Conservation (phyloP, 352 stramenopile genomes). For the Hyphochytrium catenoides region DNA sequence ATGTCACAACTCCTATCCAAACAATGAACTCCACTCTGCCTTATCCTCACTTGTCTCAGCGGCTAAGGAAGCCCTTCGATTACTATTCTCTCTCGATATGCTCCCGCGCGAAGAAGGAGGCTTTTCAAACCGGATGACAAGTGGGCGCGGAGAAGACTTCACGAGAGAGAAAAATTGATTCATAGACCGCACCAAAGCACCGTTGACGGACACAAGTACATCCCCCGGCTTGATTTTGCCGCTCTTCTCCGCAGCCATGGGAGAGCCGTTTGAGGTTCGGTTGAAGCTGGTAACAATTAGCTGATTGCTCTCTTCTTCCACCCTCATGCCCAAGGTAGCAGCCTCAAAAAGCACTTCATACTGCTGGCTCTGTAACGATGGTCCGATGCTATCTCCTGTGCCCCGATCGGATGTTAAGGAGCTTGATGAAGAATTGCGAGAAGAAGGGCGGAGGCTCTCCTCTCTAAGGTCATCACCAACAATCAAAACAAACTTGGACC, state of each 20-base stretch:
- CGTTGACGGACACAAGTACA: slow-evolving; percentile 38
- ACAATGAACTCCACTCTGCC: too few relatives aligned
- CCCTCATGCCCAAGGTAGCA: slow-evolving; percentile 23
- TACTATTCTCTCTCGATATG: too few relatives aligned
- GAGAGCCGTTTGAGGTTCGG: slow-evolving; percentile 17
- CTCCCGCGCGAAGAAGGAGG: too few relatives aligned
- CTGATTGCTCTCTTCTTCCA: slow-evolving; percentile 29
- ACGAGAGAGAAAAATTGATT: slow-evolving; percentile 45
- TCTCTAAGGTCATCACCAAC: slow-evolving; percentile 36
- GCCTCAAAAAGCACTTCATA: slow-evolving; percentile 42
- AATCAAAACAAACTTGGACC: slow-evolving; percentile 45
- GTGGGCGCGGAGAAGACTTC: slow-evolving; percentile 19
- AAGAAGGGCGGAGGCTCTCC: slow-evolving; percentile 4
- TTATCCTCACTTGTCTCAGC: too few relatives aligned
- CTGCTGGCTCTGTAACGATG: slow-evolving; percentile 15
- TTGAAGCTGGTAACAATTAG: slow-evolving; percentile 44
- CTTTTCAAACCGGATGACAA: slow-evolving; percentile 36
- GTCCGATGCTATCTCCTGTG: not conserved
- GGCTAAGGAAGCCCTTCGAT: too few relatives aligned
- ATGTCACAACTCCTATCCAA: too few relatives aligned
- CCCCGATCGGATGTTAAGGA: not conserved
- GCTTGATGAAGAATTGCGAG: slow-evolving; percentile 12
- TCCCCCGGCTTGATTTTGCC: slow-evolving; percentile 30
- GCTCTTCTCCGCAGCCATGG: slow-evolving; percentile 18
- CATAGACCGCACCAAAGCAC: slow-evolving; percentile 27